Evolutionary conservation across 331 rosid species (phyloP).

Genomic region (Erythrophleum ivorense): DNA sequence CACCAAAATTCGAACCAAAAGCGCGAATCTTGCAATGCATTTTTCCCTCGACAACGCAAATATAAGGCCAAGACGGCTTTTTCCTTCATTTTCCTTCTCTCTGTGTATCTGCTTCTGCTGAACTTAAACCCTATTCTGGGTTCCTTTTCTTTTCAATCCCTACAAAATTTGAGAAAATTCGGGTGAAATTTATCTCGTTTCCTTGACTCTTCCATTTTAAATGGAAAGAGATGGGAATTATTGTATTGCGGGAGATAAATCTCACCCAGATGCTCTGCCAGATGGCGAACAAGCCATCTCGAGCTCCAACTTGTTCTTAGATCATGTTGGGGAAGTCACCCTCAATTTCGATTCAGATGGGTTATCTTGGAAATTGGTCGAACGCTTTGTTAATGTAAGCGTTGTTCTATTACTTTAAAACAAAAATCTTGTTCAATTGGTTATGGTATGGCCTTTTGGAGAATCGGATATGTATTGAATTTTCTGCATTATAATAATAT

Average conservation of each 20-base stretch:
- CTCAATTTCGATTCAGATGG: constrained; percentile 65
- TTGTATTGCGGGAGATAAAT: constrained; percentile 37
- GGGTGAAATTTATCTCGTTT: constrained; percentile 44
- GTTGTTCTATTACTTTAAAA: constrained; percentile 25
- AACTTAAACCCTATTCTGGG: constrained; percentile 7
- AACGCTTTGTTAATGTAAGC: constrained; percentile 52
- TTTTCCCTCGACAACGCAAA: neutral
- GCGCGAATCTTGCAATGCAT: neutral
- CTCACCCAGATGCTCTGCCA: constrained; percentile 36
- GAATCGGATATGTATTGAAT: constrained; percentile 12
- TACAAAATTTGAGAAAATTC: neutral
- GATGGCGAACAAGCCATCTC: constrained; percentile 41
- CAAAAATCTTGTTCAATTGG: constrained; percentile 15
- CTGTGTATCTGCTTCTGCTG: constrained; percentile 7
- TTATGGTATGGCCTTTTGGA: neutral
- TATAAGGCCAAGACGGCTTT: neutral
- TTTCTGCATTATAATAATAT: neutral
- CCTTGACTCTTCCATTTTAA: constrained; percentile 56
- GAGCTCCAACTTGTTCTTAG: constrained; percentile 65
- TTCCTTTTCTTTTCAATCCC: constrained; percentile 2
- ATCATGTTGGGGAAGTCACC: constrained; percentile 65
- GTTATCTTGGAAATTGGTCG: constrained; percentile 67
- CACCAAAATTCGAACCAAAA: constrained; percentile 14
- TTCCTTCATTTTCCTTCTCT: constrained; percentile 18
- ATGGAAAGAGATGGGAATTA: constrained; percentile 69